phyloP scores from a whole-genome alignment of 2,329 filamentous ascomycete species.

The Proliferodiscus dingleyae region DNA sequence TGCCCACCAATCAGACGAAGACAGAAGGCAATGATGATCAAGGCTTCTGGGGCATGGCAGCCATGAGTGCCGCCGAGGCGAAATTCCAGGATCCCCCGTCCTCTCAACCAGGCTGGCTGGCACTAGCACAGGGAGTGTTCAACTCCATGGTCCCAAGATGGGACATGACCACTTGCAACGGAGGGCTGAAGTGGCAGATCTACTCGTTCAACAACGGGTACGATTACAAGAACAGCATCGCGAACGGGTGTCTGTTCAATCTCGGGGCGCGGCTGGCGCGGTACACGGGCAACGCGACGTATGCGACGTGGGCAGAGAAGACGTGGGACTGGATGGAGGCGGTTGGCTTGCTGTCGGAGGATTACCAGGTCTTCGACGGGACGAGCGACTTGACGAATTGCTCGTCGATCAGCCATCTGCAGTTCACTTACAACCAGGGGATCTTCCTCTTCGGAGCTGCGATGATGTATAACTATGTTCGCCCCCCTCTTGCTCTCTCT shows the following conservation, averaged over 20 bases:
- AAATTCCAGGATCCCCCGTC: constrained; percentile 52
- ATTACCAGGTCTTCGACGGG: constrained; percentile 55
- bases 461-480: constrained; percentile 43
- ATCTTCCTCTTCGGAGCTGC: constrained; percentile 56
- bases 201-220: constrained; percentile 77
- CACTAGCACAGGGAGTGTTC: constrained; percentile 73
- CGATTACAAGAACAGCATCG: constrained; percentile 67
- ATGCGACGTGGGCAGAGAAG: constrained; percentile 71
- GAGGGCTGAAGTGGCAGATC: constrained; percentile 80
- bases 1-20: constrained; percentile 66
- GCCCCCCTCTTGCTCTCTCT: too few relatives aligned
- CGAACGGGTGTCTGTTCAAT: constrained; percentile 58
- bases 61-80: constrained; percentile 65
- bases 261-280: constrained; percentile 62
- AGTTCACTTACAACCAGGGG: constrained; percentile 68
- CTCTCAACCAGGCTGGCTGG: constrained; percentile 59
- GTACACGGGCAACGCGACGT: constrained; percentile 73
- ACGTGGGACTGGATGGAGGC: constrained; percentile 64
- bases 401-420: constrained; percentile 52
- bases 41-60: constrained; percentile 66
- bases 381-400: constrained; percentile 53
- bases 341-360: constrained; percentile 53
- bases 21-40: constrained; percentile 65
- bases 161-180: constrained; percentile 62
- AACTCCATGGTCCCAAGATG: constrained; percentile 70